phyloP scores from a whole-genome alignment of 192 early-diverging fungal species.

The Allomyces arbusculus region DNA sequence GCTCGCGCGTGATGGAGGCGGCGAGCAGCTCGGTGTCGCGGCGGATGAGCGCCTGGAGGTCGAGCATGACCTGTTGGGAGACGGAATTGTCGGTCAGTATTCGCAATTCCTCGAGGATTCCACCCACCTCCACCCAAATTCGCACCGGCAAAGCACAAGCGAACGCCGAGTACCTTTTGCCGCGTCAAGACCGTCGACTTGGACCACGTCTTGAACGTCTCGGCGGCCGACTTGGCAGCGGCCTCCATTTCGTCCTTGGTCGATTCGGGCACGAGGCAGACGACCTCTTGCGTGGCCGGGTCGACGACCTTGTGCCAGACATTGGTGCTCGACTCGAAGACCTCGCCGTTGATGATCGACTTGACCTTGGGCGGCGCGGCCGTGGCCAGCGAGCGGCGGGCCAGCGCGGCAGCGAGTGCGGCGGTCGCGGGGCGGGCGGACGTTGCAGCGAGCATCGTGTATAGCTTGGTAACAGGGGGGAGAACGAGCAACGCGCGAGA shows the following conservation, averaged over 20 bases:
- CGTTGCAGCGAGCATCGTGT: no score
- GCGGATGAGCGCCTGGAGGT: conserved; percentile 68
- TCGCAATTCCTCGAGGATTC: no score
- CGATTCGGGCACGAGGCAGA: conserved; percentile 71
- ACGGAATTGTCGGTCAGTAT: no score
- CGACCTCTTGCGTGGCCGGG: conserved; percentile 80
- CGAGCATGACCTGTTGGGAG: conserved; percentile 45
- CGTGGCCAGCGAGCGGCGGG: not conserved
- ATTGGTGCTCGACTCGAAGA: conserved; percentile 62
- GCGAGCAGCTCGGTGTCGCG: conserved; percentile 61
- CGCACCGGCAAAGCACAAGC: no score
- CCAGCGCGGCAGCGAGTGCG: not conserved
- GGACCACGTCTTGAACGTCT: conserved; percentile 70
- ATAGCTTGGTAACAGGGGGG: no score
- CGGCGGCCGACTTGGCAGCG: conserved; percentile 44
- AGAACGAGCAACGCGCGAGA: no score
- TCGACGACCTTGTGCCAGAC: conserved; percentile 78
- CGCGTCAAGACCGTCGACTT: conserved; percentile 63
- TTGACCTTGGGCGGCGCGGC: conserved; percentile 18
- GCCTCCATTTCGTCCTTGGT: conserved; percentile 61
- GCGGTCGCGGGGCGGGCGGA: no score
- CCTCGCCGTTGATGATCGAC: conserved; percentile 80
- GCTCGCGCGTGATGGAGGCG: conserved; percentile 60
- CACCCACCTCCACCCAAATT: no score
- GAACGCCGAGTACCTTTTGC: conserved; percentile 26